A percentile compares a stretch with the other conserved stretches of the same genome.
phyloP scores from a whole-genome alignment of 768 basidiomycete species.

The Rhodosporidiobolus sp. region DNA sequence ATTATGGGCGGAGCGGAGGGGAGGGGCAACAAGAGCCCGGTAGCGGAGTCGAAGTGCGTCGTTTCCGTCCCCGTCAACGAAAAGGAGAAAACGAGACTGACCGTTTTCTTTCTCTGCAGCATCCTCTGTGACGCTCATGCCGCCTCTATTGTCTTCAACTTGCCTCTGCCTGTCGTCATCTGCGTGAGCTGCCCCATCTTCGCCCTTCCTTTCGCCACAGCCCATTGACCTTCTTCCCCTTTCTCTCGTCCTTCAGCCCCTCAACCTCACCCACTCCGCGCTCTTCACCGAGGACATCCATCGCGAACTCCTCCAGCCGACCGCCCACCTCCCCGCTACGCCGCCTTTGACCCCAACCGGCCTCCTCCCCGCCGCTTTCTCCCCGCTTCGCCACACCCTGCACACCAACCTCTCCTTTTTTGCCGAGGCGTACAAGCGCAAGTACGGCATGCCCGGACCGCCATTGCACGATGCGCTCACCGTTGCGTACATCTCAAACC shows the following conservation, averaged over 20 bases:
- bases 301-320: slow-evolving; percentile 56
- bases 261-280: slow-evolving; percentile 33
- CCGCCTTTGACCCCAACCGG: slow-evolving; percentile 45
- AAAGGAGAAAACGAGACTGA: not conserved
- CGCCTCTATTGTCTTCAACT: slow-evolving; percentile 72
- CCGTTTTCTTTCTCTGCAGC: not conserved
- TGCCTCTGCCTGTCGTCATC: slow-evolving; percentile 58
- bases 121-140: slow-evolving; percentile 62
- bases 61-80: too few species aligned
- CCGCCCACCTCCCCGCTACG: slow-evolving; percentile 22
- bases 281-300: slow-evolving; percentile 52
- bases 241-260: slow-evolving; percentile 7
- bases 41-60: slow-evolving; percentile 53
- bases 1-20: slow-evolving; percentile 90
- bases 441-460: slow-evolving; percentile 78
- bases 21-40: slow-evolving; percentile 72
- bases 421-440: slow-evolving; percentile 61
- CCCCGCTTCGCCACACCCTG: slow-evolving; percentile 60
- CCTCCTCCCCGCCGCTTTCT: slow-evolving; percentile 44
- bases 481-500: slow-evolving; percentile 69
- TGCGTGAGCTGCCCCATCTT: slow-evolving; percentile 13
- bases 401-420: slow-evolving; percentile 73
- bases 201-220: not conserved
- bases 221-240: not conserved
- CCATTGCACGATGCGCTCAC: slow-evolving; percentile 84